Base-by-base conservation (phyloP, 345 rosid species). In the Gynandropsis gynandra region DNA sequence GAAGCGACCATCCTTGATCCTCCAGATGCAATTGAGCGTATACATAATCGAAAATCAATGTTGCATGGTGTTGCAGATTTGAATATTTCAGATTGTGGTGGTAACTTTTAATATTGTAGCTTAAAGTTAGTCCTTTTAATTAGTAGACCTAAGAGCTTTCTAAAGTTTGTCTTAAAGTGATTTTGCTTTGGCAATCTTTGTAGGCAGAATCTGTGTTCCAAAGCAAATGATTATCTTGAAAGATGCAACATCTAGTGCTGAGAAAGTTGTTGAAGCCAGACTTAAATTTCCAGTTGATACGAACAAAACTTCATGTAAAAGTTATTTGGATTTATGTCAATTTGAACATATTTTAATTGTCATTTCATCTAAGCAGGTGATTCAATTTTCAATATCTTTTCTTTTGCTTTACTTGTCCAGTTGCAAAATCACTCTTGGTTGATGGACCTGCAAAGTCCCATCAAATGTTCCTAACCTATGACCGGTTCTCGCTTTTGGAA, bases 381-480 rank as follows among this genome's bases (percentile, higher is more conserved):
- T n/a, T 15, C 8, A 8, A 35, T 54, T 37, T 27, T 52, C 7
- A 21, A 52, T 32, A 32, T 10, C 33, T 0, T 21, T 46, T 15
- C 1, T 46, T 41, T 17, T 4, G 29, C 29, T 5, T n/a, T 31
- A 41, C 36, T 42, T 52, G 59, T 59, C 5, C 80, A 90, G 98
- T 90, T 50, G 98, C 95, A 54, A 90, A 90, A 68, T 96, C 98
- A 19, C 83, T 87, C 35, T 69, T 83, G 51, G 92, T 80, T 55
- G 98, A 90, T 72, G 98, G 98, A 71, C 84, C 81, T 60, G 71
- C 92, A 37, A 90, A 82, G 77, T 90, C 98, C 1, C 98, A 87
- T 38, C 77, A 86, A 66, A 37, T 90, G 61, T 90, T 58, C 63
- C 80, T 90, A 59, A 92, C 87, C 14, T 80, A 82, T 59, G 92